Evolutionary conservation across 1,139 yeast species (phyloP), one percentile per base, ranked within the genome.

Genomic region (Magnusiomyces fungicola): DNA sequence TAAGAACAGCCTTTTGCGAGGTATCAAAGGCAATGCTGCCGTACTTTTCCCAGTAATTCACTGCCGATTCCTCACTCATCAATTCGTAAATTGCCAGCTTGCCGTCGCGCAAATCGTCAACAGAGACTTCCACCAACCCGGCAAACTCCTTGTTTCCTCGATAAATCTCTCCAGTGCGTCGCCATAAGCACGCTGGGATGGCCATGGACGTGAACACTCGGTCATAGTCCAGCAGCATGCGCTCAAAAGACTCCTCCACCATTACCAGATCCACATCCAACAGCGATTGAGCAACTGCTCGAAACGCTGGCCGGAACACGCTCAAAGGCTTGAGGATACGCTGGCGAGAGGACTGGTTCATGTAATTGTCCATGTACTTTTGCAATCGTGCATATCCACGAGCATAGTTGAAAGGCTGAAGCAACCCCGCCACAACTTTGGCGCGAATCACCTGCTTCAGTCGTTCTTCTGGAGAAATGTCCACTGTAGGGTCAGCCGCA

Each of bases 121-220:
- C 88, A 42, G 81, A 79, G 12, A 88, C 95, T n/a, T 90, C 96
- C 1, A 90, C 97, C 55, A 92, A 69, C 2, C 94, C 86, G 0
- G 97, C 98, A 75, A 92, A 92, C 65, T 92, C 97, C 65, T 90
- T 89, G 66, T 92, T 92, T 1, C 97, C 97, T 55, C 97, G 72
- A 61, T 88, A 92, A 3, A 92, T 90, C 60, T 92, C 97, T 1
- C 98, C 98, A 0, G 98, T 90, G 59, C 98, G 81, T 61, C 97
- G 74, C 97, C 98, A 92, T 37, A 92, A 73, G 68, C 97, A 90
- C 0, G 97, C 97, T 0, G 98, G 98, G 50, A 92, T 89, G 7
- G 97, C 96, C 96, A 90, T 89, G 5, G 96, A 84, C 0, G 97
- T 89, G 66, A 92, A 92, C 2, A 92, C 97, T 43, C 98, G 76